Base-by-base conservation (phyloP, 257 asterid genomes). In the Oldenlandia corymbosa region DNA sequence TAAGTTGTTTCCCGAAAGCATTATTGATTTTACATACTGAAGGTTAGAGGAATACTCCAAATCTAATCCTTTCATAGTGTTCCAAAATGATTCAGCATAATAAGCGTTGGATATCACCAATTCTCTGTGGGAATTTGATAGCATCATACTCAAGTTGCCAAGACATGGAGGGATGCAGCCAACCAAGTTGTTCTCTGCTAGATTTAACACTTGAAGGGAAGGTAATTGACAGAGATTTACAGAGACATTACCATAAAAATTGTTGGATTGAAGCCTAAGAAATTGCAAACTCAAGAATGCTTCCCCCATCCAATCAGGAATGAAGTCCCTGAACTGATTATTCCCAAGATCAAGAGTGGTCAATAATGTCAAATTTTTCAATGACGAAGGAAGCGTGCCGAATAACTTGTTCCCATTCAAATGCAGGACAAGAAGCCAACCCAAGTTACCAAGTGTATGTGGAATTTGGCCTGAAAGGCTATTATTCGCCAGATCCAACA, bases 391-490 rank as follows among this genome's bases (percentile, higher is more conserved):
- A 20, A 54, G 11, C 20, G 5, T 12, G 8, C 39, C 21, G 7
- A 3, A 4, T 4, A 34, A 34, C 37, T 34, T 34, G 37, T 34
- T 34, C 7, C 37, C 16, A 1, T 67, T 69, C 54, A 76, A 30
- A 49, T 69, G 75, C 56, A 77, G 2, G 7, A 31, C 17, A 7
- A 60, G 21, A 14, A 78, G 51, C 0, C 16, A 12, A 0, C 41
- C 43, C 49, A 73, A 5, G 55, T 53, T 31, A 27, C 79, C 68
- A 5, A 69, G 16, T 11, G 76, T 65, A 24, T 59, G 34, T 7
- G 83, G 77, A 48, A 78, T 71, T n/a, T 56, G 34, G 10, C 76
- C 83, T 0, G 28, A 37, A 11, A 74, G 66, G 24, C 21, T 67
- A 53, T 74, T 74, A 5, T 31, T 54, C 12, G 74, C 34, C 20